Evolutionary conservation across 257 asterid genomes (phyloP).

Genomic region (Solanum paucissectum): DNA sequence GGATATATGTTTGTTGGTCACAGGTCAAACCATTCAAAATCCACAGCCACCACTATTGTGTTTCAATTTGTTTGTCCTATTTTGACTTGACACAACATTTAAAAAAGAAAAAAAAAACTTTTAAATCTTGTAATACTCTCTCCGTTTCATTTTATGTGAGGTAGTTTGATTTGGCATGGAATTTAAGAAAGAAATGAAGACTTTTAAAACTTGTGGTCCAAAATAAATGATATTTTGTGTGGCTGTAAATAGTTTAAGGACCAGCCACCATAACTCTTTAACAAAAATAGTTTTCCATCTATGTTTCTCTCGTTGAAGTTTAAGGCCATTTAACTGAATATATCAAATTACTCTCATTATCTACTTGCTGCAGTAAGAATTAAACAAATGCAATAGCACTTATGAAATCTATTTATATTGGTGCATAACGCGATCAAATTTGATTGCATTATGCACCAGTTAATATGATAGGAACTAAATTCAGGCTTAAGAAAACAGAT

Average conservation of each 20-base stretch:
- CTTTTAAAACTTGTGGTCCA: no score
- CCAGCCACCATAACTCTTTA: not conserved
- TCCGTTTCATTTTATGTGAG: no score
- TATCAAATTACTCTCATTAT: not conserved
- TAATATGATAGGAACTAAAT: not conserved
- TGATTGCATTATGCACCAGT: not conserved
- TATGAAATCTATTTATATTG: not conserved
- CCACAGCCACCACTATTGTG: not conserved
- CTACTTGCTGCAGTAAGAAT: not conserved
- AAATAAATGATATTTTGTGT: no score
- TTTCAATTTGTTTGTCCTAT: not conserved
- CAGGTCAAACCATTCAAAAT: not conserved
- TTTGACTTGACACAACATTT: not conserved
- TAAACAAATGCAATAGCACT: not conserved
- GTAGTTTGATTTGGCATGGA: accelerated
- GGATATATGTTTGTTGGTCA: not conserved
- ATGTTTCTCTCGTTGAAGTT: not conserved
- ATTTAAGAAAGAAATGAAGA: no score
- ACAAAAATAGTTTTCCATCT: not conserved
- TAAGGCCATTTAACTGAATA: not conserved
- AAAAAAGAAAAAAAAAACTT: no score
- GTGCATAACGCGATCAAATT: not conserved
- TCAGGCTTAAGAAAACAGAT: not conserved
- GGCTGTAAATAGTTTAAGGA: no score
- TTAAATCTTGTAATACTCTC: no score